A percentile compares a stretch with the other conserved stretches of the same genome.
phyloP scores from a whole-genome alignment of 192 early-diverging fungal genomes.

The Ambispora gerdemannii region DNA sequence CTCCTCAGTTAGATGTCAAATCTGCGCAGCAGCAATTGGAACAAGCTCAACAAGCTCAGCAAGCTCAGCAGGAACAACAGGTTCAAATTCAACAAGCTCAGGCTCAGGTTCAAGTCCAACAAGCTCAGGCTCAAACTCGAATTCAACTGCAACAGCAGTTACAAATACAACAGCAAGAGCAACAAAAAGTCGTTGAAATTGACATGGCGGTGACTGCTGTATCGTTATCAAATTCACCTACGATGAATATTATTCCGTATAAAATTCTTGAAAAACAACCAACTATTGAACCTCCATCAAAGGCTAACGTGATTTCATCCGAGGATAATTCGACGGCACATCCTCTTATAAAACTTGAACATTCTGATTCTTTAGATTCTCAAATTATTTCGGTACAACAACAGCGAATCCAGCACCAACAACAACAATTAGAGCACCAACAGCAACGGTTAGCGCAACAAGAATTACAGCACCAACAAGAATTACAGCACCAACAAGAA shows the following conservation, averaged over 20 bases:
- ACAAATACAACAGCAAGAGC: background rate
- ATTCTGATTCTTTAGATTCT: too few species aligned
- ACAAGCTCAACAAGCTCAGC: background rate
- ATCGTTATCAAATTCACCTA: background rate
- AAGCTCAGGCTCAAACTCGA: conserved; percentile 10
- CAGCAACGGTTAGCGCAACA: background rate
- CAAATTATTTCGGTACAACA: too few species aligned
- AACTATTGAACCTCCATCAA: too few species aligned
- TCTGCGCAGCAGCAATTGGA: background rate
- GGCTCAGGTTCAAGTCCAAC: background rate
- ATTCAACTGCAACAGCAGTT: background rate
- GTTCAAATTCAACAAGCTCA: background rate
- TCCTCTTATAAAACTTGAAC: too few species aligned
- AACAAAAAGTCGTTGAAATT: background rate
- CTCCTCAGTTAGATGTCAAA: background rate
- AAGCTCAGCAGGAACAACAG: background rate
- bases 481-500: background rate
- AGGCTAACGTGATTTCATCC: too few species aligned
- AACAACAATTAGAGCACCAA: background rate
- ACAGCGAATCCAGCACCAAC: background rate
- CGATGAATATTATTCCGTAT: too few species aligned
- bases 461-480: background rate
- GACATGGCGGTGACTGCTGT: background rate
- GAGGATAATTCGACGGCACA: too few species aligned
- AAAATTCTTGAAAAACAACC: too few species aligned